Conservation (phyloP, 164 flowering plant genomes). For the Piper longum region DNA sequence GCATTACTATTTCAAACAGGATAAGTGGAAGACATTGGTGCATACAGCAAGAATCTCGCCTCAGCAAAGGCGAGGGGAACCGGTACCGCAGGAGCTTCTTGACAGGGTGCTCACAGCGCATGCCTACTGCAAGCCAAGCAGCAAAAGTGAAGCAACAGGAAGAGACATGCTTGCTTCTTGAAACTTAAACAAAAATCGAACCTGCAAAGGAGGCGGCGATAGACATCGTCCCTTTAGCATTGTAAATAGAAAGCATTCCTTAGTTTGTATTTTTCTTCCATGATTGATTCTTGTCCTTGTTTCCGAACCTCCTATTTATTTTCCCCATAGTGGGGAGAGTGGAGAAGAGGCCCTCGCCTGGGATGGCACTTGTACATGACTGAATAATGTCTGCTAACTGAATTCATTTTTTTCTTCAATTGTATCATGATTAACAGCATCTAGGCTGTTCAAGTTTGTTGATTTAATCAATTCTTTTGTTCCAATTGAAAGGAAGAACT, state of each 20-base stretch:
- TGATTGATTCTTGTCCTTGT: slow-evolving; percentile 9
- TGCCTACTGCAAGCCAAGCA: slow-evolving; percentile 79
- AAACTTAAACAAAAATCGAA: neutral
- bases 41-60: slow-evolving; percentile 91
- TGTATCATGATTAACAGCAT: neutral
- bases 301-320: neutral
- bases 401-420: neutral
- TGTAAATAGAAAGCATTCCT: neutral
- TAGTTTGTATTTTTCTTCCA: slow-evolving; percentile 6
- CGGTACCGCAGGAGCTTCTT: slow-evolving; percentile 85
- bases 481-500: neutral
- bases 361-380: slow-evolving; percentile 10
- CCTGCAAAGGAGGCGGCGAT: neutral
- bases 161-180: slow-evolving; percentile 16
- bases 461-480: slow-evolving; percentile 2
- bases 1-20: slow-evolving; percentile 27
- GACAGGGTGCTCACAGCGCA: slow-evolving; percentile 82
- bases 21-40: slow-evolving; percentile 96
- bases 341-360: neutral
- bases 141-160: slow-evolving; percentile 28
- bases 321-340: neutral
- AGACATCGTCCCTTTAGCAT: neutral
- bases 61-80: slow-evolving; percentile 96
- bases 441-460: neutral
- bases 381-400: slow-evolving; percentile 9